phyloP scores from a whole-genome alignment of 441 rosid genomes.

The Croton setiger region DNA sequence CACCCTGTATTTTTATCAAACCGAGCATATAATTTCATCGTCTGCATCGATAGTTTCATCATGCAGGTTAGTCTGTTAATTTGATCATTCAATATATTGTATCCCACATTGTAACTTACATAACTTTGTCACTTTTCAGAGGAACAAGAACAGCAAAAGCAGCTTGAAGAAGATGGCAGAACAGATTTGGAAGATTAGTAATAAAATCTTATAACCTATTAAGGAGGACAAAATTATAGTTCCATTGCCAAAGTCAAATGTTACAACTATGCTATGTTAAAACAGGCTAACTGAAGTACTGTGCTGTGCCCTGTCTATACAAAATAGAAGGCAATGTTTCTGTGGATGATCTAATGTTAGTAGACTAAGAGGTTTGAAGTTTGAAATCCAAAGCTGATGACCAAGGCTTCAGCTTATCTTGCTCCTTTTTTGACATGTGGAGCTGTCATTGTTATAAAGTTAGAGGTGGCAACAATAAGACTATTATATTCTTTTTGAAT shows the following conservation, averaged over 20 bases:
- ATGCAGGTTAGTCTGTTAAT: not conserved
- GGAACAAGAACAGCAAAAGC: constrained; percentile 66
- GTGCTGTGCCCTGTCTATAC: not conserved
- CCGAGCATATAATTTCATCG: not conserved
- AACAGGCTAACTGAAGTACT: not conserved
- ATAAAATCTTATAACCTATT: not conserved
- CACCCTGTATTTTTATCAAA: not conserved
- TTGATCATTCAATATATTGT: too few relatives aligned
- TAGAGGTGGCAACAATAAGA: too few relatives aligned
- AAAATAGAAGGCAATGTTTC: not conserved
- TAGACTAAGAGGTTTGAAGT: not conserved
- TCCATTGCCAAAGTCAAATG: not conserved
- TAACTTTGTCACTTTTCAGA: constrained; percentile 34
- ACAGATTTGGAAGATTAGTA: constrained; percentile 33
- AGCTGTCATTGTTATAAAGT: too few relatives aligned
- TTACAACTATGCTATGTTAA: not conserved
- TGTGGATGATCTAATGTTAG: not conserved
- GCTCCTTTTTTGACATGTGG: too few relatives aligned
- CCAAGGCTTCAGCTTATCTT: too few relatives aligned
- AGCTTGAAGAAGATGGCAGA: constrained; percentile 42
- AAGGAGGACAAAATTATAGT: not conserved
- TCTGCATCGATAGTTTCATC: not conserved
- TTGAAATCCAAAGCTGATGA: not conserved
- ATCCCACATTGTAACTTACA: too few relatives aligned
- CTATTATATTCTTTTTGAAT: too few relatives aligned